Conservation (phyloP, 495 filamentous ascomycete genomes). For the Lindgomyces ingoldianus region DNA sequence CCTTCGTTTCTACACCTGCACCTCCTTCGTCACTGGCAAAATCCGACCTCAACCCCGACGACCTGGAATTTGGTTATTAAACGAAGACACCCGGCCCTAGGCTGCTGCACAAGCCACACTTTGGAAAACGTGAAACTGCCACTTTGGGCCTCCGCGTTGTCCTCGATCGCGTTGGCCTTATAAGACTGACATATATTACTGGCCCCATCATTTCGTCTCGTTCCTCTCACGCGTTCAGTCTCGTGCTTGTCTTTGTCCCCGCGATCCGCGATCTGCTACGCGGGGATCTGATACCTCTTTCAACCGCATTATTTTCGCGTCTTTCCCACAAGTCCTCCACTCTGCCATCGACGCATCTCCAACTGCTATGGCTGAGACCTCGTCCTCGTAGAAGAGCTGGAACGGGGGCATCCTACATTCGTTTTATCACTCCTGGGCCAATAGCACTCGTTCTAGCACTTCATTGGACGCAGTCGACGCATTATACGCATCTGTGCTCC, state of each 20-base stretch:
- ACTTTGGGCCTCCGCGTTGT: conserved; percentile 22
- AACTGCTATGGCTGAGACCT: conserved; percentile 6
- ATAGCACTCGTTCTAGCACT: conserved; percentile 7
- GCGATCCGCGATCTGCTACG: conserved; percentile 10
- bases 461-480: conserved; percentile 8
- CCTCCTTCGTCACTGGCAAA: conserved; percentile 5
- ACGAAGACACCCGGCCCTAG: conserved; percentile 14
- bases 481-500: not conserved
- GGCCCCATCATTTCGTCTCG: conserved; percentile 26
- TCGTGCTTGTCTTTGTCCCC: conserved; percentile 23
- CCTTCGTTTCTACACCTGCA: conserved; percentile 9
- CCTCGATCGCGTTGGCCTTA: conserved; percentile 8
- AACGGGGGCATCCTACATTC: not conserved
- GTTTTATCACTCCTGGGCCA: not conserved
- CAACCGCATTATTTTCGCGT: conserved; percentile 18
- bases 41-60: conserved; percentile 10
- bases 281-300: conserved; percentile 23
- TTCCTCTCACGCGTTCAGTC: conserved; percentile 29
- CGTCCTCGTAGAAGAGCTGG: not conserved
- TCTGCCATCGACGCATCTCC: not conserved
- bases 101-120: conserved; percentile 30
- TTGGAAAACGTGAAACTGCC: conserved; percentile 16
- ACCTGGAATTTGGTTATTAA: conserved; percentile 16
- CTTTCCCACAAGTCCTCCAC: conserved; percentile 1
- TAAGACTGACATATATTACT: conserved; percentile 22